Evolutionary conservation across 768 basidiomycete species (phyloP).

Genomic region (Podaxis sp.): DNA sequence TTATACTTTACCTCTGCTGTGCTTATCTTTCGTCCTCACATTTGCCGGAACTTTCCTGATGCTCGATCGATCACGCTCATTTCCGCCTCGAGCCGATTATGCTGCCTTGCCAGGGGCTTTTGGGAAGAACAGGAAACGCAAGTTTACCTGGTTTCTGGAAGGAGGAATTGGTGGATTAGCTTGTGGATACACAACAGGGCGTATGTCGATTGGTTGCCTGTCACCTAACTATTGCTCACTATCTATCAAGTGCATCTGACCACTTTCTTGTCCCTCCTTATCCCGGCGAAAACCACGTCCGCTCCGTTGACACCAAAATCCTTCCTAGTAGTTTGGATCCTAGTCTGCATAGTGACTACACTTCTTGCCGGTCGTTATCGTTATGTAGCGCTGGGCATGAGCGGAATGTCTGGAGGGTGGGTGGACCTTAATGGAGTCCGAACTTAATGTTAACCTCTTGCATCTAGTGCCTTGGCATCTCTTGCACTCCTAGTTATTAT

Average conservation of each 20-base stretch:
- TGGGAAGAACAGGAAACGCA: constrained; percentile 30
- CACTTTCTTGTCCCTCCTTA: constrained; percentile 59
- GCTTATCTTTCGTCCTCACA: constrained; percentile 54
- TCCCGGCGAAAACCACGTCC: constrained; percentile 50
- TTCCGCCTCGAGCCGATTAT: constrained; percentile 41
- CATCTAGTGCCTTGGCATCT: constrained; percentile 47
- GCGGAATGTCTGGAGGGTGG: constrained; percentile 57
- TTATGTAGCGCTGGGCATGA: constrained; percentile 46
- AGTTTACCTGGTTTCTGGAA: constrained; percentile 43
- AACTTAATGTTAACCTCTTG: constrained; percentile 9
- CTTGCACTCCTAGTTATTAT: constrained; percentile 38
- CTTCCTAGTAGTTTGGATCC: constrained; percentile 61
- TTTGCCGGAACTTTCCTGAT: constrained; percentile 75
- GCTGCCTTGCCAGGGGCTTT: constrained; percentile 31
- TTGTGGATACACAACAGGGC: constrained; percentile 57
- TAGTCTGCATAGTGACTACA: constrained; percentile 48
- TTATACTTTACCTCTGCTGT: constrained; percentile 61
- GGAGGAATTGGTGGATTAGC: constrained; percentile 66
- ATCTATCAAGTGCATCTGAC: constrained; percentile 48
- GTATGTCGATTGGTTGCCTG: constrained; percentile 34
- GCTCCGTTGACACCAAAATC: constrained; percentile 43
- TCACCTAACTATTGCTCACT: constrained; percentile 11
- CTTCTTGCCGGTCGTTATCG: constrained; percentile 56
- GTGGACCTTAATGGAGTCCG: constrained; percentile 15
- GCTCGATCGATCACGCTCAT: constrained; percentile 66